Percentiles rank a stretch among this genome's conserved stretches.
phyloP scores from a whole-genome alignment of 2,329 filamentous ascomycete species.

The Exophiala viscosa region DNA sequence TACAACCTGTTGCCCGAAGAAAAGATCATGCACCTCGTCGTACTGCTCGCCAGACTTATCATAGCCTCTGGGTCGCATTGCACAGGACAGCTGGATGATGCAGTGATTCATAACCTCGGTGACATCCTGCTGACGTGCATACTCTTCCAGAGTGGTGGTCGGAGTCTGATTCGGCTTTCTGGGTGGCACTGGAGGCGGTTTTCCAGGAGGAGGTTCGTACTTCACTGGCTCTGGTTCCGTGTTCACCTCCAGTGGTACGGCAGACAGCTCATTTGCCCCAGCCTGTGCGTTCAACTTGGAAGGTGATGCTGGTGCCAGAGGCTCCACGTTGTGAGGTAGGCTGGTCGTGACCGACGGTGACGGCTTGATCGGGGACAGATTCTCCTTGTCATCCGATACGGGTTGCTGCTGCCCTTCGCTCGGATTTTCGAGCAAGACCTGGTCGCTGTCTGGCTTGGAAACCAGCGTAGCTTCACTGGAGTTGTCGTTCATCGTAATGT shows the following conservation, averaged over 20 bases:
- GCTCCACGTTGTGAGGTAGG: conserved; percentile 31
- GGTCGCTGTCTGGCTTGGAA: conserved; percentile 31
- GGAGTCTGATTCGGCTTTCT: conserved; percentile 31
- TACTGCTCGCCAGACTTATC: conserved; percentile 71
- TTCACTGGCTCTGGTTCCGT: conserved; percentile 14
- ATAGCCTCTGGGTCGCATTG: conserved; percentile 67
- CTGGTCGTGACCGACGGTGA: conserved; percentile 11
- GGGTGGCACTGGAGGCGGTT: conserved; percentile 59
- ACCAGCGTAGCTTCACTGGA: conserved; percentile 41
- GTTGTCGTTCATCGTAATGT: conserved; percentile 20
- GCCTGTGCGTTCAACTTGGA: conserved; percentile 29
- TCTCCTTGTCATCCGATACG: conserved; percentile 39
- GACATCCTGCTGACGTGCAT: conserved; percentile 82
- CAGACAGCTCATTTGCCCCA: conserved; percentile 19
- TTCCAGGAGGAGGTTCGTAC: conserved; percentile 31
- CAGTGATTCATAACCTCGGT: conserved; percentile 94
- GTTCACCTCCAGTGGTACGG: conserved; percentile 2
- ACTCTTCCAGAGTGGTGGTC: conserved; percentile 41
- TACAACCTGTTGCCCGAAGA: conserved; percentile 41
- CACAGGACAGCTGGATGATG: conserved; percentile 83
- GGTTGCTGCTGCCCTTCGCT: conserved; percentile 25
- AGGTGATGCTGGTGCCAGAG: conserved; percentile 26
- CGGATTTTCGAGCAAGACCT: conserved; percentile 38
- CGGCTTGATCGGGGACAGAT: conserved; percentile 30
- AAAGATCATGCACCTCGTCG: conserved; percentile 69